Evolutionary conservation across 164 flowering plant species (phyloP), one percentile per base, ranked within the genome.

Genomic region (Euptelea pleiosperma): DNA sequence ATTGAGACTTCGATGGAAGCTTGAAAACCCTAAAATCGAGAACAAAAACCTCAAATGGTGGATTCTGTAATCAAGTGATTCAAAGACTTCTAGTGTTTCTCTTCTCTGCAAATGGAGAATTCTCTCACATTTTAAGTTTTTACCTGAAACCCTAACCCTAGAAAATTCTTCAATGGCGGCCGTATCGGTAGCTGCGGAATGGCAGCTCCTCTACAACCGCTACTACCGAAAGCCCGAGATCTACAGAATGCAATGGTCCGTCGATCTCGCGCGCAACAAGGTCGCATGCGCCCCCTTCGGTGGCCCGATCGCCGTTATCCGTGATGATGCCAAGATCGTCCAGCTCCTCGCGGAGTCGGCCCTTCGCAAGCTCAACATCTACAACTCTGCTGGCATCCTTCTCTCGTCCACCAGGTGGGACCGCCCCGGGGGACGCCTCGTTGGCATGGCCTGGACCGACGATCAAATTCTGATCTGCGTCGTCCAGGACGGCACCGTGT

Each of bases 241-340:
- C 58, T 86, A 93, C 70, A 62, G 67, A 5, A 76, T 93, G 88
- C 80, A 72, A 52, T 93, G 99, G 99, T 76, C 78, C 63, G 73
- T 88, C 21, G 99, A 93, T 67, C 80, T 93, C 64, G 43, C 66
- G 30, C 89, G 92, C 57, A 83, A 90, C 84, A 86, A 79, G 64
- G 72, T 93, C 55, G 97, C 99, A 53, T 81, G 84, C 61, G 95
- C 97, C 8, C 87, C 92, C 14, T 90, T 85, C 68, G 97, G 95
- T 54, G 97, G 99, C 6, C 96, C 99, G 0, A 81, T 93, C 63
- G 99, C 99, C 50, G 75, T 79, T 53, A 90, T 93, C 65, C 97
- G 99, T 4, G 97, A 93, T 63, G 97, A 93, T 48, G 82, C 95
- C 59, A 90, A 93, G 82, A 90, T 90, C 70, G 95, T 90, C 55